Conservation (phyloP, 176 grass and related monocot species). For the Carex pumila region DNA sequence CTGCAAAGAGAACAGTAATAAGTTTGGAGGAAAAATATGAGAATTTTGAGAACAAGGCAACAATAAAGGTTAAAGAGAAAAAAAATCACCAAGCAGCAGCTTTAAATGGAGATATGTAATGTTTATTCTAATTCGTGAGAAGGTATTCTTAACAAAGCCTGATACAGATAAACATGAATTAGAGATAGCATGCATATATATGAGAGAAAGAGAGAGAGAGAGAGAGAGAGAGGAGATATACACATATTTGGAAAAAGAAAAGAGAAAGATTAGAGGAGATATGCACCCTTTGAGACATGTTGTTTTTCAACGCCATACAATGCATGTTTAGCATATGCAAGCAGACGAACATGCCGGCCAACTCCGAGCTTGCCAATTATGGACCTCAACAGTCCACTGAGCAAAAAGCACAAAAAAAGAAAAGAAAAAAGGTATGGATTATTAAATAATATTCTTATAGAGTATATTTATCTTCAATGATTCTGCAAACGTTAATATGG, state of each 20-base stretch:
- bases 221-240: neutral
- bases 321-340: slow-evolving; percentile 79
- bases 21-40: neutral
- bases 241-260: neutral
- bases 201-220: neutral
- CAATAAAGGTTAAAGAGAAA: neutral
- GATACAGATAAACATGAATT: slow-evolving; percentile 24
- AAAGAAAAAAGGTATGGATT: slow-evolving; percentile 10
- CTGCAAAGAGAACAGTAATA: slow-evolving; percentile 30
- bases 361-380: slow-evolving; percentile 69
- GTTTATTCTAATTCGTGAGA: slow-evolving; percentile 42
- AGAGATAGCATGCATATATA: neutral
- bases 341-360: slow-evolving; percentile 58
- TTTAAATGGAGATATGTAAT: slow-evolving; percentile 54
- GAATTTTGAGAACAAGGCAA: neutral
- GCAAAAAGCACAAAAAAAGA: slow-evolving; percentile 10
- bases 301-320: slow-evolving; percentile 61
- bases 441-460: slow-evolving; percentile 8
- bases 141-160: slow-evolving; percentile 30
- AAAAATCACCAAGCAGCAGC: slow-evolving; percentile 50
- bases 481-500: neutral
- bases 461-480: neutral
- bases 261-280: neutral
- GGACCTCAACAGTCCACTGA: slow-evolving; percentile 72
- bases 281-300: slow-evolving; percentile 28